Percentiles rank a stretch among this genome's conserved stretches.
Conservation (phyloP, 495 filamentous ascomycete species). For the Umbilicaria muhlenbergii region DNA sequence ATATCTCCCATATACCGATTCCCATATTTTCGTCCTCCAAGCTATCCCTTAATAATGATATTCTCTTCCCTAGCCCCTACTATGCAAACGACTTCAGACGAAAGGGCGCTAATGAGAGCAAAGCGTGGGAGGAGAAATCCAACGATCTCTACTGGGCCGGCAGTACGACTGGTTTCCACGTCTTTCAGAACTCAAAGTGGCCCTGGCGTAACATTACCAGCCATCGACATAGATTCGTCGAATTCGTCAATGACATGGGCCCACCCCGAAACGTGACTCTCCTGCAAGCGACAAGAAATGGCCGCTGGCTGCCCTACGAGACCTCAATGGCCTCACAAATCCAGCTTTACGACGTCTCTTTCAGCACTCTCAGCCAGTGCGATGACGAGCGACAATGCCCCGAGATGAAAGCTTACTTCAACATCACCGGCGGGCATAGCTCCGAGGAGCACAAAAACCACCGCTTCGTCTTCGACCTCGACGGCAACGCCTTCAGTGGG, state of each 20-base stretch:
- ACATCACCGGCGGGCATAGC: conserved; percentile 8
- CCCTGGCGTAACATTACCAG: no score
- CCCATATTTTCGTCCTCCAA: conserved; percentile 24
- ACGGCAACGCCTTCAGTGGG: conserved; percentile 39
- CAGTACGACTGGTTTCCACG: conserved; percentile 31
- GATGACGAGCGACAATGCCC: background rate
- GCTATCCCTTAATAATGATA: conserved; percentile 21
- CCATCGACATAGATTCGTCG: conserved; percentile 34
- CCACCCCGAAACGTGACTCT: conserved; percentile 1
- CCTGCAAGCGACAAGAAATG: background rate
- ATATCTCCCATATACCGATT: conserved; percentile 9
- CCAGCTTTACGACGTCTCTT: conserved; percentile 5
- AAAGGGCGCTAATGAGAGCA: conserved; percentile 17
- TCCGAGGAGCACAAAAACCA: conserved; percentile 8
- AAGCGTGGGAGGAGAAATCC: conserved; percentile 26
- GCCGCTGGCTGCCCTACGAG: background rate
- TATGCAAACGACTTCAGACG: conserved; percentile 18
- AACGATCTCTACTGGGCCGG: conserved; percentile 34
- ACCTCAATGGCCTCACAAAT: background rate
- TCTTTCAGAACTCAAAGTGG: conserved; percentile 2
- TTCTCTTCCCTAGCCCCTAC: conserved; percentile 21
- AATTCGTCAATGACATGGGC: conserved; percentile 7
- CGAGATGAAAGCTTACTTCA: conserved; percentile 7
- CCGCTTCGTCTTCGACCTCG: conserved; percentile 30
- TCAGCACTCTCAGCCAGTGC: conserved; percentile 11